A percentile compares a stretch with the other conserved stretches of the same genome.
phyloP scores from a whole-genome alignment of 2,329 filamentous ascomycete genomes.

The Lasiodiplodia hormozganensis region DNA sequence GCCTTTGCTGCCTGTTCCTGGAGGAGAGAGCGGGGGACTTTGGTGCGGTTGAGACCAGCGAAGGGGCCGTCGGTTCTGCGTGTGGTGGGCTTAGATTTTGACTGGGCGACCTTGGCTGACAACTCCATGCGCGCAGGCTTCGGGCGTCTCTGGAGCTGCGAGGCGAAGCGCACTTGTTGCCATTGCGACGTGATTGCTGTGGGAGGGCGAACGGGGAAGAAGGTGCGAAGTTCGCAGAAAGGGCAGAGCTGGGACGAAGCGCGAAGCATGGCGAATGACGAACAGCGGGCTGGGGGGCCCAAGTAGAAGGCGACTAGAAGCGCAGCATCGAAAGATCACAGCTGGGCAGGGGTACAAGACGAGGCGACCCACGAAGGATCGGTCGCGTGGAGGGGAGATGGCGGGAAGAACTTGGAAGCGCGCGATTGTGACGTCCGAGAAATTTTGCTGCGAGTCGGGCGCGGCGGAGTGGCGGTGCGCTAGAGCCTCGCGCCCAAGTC shows the following conservation, averaged over 20 bases:
- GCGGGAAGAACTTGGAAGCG: slow-evolving; percentile 9
- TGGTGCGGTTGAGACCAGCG: slow-evolving; percentile 42
- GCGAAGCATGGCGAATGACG: slow-evolving; percentile 24
- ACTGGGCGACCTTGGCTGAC: slow-evolving; percentile 42
- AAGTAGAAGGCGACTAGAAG: not conserved
- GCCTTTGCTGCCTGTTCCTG: slow-evolving; percentile 32
- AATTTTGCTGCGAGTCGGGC: slow-evolving; percentile 22
- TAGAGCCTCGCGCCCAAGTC: not conserved
- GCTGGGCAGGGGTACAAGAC: not conserved
- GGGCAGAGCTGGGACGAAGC: slow-evolving; percentile 41
- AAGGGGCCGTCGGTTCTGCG: slow-evolving; percentile 37
- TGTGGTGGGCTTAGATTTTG: slow-evolving; percentile 7
- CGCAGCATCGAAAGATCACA: not conserved
- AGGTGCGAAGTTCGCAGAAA: slow-evolving; percentile 50
- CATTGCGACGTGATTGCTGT: slow-evolving; percentile 37
- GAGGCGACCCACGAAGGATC: slow-evolving; percentile 1
- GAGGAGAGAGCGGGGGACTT: slow-evolving; percentile 38
- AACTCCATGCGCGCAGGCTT: slow-evolving; percentile 60
- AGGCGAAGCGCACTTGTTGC: slow-evolving; percentile 49
- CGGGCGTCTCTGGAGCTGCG: slow-evolving; percentile 48
- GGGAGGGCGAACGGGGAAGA: slow-evolving; percentile 33
- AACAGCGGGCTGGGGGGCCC: not conserved
- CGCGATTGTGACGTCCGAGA: slow-evolving; percentile 15
- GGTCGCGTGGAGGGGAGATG: slow-evolving; percentile 9
- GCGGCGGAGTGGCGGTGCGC: slow-evolving; percentile 1